Base-by-base conservation (phyloP, 2,329 filamentous ascomycete genomes). In the Colletotrichum coccodes region DNA sequence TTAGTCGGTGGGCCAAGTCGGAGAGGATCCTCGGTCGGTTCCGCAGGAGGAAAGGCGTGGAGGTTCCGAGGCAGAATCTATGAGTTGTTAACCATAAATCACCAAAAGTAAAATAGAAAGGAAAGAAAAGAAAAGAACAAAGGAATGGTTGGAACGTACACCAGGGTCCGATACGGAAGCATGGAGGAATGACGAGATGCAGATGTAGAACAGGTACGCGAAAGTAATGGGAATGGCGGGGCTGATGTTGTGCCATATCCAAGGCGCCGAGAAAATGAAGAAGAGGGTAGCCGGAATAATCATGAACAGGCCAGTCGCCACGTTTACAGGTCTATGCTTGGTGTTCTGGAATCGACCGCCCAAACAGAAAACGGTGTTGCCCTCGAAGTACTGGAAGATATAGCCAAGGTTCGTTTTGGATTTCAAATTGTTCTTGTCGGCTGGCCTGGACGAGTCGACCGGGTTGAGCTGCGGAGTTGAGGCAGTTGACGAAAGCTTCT, bases 51-150 rank as follows among this genome's bases (percentile, higher is more conserved):
- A 77, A 97, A 94, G 49, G 90, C 91, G 76, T 99, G 95, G 42
- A 98, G 83, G 78, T 98, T 97, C 72, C 96, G 92, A 21, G 96
- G 96, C 40, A 98, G 85, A 70, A 98, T 97, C 94, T 97, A 66
- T 44, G 7, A 12, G 5, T 2, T 11, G 40, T 60, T 38, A 66
- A 52, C 23, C 2, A 16, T 14, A 1, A 23, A 18, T 6, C 14
- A 72, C n/a, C 56, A n/a, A 36, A 38, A 18, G 23, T 6, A 52
- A 42, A n/a, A 34, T n/a, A n/a, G n/a, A n/a, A n/a, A n/a, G n/a
- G n/a, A n/a, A n/a, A n/a, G n/a, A n/a, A n/a, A n/a, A n/a, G n/a
- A n/a, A n/a, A n/a, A n/a, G n/a, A n/a, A n/a, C n/a, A n/a, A n/a
- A n/a, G n/a, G n/a, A n/a, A n/a, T n/a, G n/a, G 21, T n/a, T 32